A percentile compares a stretch with the other conserved stretches of the same genome.
These are phyloP conservation scores for Podospora appendiculata DNA, from an alignment of 495 filamentous ascomycete genomes.

Conservation along the genomic window DNA sequence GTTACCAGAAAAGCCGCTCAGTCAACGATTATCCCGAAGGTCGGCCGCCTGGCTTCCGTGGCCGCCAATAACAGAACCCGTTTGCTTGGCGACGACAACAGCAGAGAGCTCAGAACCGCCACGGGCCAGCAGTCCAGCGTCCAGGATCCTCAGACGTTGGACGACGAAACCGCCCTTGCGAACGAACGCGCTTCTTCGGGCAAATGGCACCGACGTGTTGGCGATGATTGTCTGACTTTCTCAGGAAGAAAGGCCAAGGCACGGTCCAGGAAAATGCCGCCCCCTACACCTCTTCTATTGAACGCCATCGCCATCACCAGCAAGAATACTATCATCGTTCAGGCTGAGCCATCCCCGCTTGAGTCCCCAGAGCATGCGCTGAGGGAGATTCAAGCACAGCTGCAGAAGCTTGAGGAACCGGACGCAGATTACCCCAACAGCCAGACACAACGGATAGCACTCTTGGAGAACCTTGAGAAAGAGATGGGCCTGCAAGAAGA, in stretches of 20 bases:
- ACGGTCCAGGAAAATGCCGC: slow-evolving; percentile 35
- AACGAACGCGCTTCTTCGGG: slow-evolving; percentile 13
- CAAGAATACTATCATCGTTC: slow-evolving; percentile 20
- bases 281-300: slow-evolving; percentile 41
- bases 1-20: slow-evolving; percentile 23
- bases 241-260: slow-evolving; percentile 34
- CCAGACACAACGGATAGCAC: slow-evolving; percentile 26
- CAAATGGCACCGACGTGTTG: slow-evolving; percentile 43
- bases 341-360: slow-evolving; percentile 37
- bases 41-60: slow-evolving; percentile 5
- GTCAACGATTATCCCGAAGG: slow-evolving; percentile 24
- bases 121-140: slow-evolving; percentile 1
- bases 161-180: background rate
- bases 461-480: slow-evolving; percentile 44
- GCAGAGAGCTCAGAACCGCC: slow-evolving; percentile 1
- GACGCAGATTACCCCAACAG: slow-evolving; percentile 19
- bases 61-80: background rate
- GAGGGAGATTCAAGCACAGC: slow-evolving; percentile 41
- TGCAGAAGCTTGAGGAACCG: slow-evolving; percentile 35
- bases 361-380: slow-evolving; percentile 43
- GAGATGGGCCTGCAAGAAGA: slow-evolving; percentile 46
- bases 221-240: slow-evolving; percentile 46
- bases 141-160: slow-evolving; percentile 1
- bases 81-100: background rate
- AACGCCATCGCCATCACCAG: slow-evolving; percentile 23